Base-by-base conservation (phyloP, 2,329 filamentous ascomycete genomes). In the Ramularia endophylla region DNA sequence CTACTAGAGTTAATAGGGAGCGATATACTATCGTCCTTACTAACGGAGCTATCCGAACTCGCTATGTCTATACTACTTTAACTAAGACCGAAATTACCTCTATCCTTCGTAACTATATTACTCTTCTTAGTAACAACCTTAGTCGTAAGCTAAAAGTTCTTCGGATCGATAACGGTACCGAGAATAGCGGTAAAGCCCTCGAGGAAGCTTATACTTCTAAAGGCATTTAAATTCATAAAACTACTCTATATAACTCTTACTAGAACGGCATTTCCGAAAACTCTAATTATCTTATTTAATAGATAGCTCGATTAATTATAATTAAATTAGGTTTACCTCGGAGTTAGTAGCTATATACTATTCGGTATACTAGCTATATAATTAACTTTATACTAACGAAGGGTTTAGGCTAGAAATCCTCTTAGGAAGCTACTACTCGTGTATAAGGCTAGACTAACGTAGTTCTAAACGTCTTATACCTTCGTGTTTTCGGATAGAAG, bases 181-280 rank as follows among this genome's bases (percentile, higher is more conserved):
- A 34, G 18, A 18, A 16, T 16, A 18, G 32, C 11, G 16, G 16
- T 34, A 34, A 34, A 34, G 16, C 11, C 12, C 16, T 18, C 32
- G 16, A 34, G 16, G 32, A 34, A 12, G 16, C 12, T 19, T 34
- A 32, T 32, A 32, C 6, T 7, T 13, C 6, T 8, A 13, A 32
- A 6, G 29, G 29, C 5, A 32, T 34, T 19, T 16, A 34, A 12
- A 16, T 18, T 6, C 7, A 19, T 16, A 15, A 18, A 15, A 16
- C 32, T 16, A 19, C 16, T 12, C 16, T 18, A 15, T 34, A 18
- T 34, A 34, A 34, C 32, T 34, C 32, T 34, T 34, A 34, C 18
- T 34, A 34, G 16, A 18, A 34, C 19, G 19, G 32, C 12, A 18
- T 34, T 7, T 15, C 6, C 11, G 32, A 34, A 18, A 16, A 6